A percentile compares a stretch with the other conserved stretches of the same genome.
Evolutionary conservation across 345 rosid species (phyloP).

Genomic region (Hibiscus trionum): DNA sequence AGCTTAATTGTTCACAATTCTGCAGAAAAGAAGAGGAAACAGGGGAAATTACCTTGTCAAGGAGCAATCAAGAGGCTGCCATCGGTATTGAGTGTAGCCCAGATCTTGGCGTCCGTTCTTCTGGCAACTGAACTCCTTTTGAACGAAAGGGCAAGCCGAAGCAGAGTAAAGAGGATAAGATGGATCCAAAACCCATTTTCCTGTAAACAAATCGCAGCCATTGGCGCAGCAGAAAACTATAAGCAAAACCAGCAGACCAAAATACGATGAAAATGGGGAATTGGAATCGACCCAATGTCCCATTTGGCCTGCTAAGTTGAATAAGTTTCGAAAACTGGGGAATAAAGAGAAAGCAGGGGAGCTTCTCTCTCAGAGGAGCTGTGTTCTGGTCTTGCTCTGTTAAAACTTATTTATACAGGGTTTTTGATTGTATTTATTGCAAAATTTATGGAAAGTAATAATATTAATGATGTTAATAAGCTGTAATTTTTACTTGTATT

Average conservation of each 20-base stretch:
- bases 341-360: background rate
- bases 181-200: slow-evolving; percentile 61
- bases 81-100: slow-evolving; percentile 43
- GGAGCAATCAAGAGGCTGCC: slow-evolving; percentile 65
- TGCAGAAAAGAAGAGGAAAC: background rate
- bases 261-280: background rate
- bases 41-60: slow-evolving; percentile 35
- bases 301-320: background rate
- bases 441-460: too few relatives aligned
- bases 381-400: background rate
- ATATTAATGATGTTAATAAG: too few relatives aligned
- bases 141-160: slow-evolving; percentile 58
- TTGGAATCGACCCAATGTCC: background rate
- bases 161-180: slow-evolving; percentile 54
- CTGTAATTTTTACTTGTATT: too few relatives aligned
- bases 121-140: slow-evolving; percentile 54
- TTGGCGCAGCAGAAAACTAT: background rate
- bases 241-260: background rate
- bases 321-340: background rate
- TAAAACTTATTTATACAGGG: background rate
- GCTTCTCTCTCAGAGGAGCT: background rate
- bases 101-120: slow-evolving; percentile 72
- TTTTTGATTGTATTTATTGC: background rate
- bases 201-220: slow-evolving; percentile 47
- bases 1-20: background rate